phyloP scores from a whole-genome alignment of 768 basidiomycete species.

The Termitomyces sp. region DNA sequence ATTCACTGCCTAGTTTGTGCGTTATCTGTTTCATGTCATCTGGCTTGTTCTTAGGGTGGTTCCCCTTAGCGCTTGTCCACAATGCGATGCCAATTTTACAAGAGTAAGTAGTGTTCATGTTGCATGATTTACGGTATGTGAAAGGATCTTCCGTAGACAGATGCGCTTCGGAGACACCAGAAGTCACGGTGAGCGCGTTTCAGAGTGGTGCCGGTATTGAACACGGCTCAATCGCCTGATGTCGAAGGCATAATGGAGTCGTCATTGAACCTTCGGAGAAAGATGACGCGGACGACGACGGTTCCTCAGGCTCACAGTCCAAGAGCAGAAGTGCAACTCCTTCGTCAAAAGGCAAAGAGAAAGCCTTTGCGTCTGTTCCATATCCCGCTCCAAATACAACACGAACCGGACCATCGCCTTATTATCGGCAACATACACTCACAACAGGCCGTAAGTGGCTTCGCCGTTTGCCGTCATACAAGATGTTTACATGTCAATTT shows the following conservation, averaged over 20 bases:
- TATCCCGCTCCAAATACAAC: slow-evolving; percentile 23
- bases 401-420: slow-evolving; percentile 41
- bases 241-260: slow-evolving; percentile 58
- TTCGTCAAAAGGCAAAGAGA: slow-evolving; percentile 35
- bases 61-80: slow-evolving; percentile 57
- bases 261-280: slow-evolving; percentile 46
- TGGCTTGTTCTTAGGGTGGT: slow-evolving; percentile 4
- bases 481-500: background rate
- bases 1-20: slow-evolving; percentile 71
- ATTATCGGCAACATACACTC: slow-evolving; percentile 61
- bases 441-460: slow-evolving; percentile 34
- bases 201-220: background rate
- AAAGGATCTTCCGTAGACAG: slow-evolving; percentile 45
- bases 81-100: slow-evolving; percentile 77
- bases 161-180: slow-evolving; percentile 75
- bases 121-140: slow-evolving; percentile 6
- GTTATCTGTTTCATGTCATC: slow-evolving; percentile 17
- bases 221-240: background rate
- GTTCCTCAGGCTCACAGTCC: slow-evolving; percentile 34
- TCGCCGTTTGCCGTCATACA: background rate
- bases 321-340: slow-evolving; percentile 50
- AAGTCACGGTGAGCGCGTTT: slow-evolving; percentile 54
- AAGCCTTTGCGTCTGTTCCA: slow-evolving; percentile 19
- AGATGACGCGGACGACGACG: slow-evolving; percentile 25
- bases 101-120: slow-evolving; percentile 42